Evolutionary conservation across 805 yeast species (phyloP).

Genomic region (Crinitomyces ghanaensis): DNA sequence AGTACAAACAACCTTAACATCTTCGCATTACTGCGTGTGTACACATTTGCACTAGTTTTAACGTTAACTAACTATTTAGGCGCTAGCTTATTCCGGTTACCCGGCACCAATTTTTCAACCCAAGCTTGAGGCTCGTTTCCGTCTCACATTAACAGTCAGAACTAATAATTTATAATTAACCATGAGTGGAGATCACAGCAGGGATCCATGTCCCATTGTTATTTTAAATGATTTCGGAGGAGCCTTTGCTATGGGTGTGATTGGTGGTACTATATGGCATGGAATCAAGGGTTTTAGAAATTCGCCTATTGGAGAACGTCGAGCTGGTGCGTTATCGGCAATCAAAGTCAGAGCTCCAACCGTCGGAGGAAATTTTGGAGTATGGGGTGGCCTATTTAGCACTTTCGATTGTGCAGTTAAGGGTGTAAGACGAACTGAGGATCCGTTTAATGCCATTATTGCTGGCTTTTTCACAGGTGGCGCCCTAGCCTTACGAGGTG

Average conservation of each 20-base stretch:
- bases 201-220: conserved; percentile 98
- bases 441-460: conserved; percentile 95
- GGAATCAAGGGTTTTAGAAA: conserved; percentile 98
- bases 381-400: conserved; percentile 98
- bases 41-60: too few species aligned
- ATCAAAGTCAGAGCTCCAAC: conserved; percentile 96
- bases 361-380: conserved; percentile 97
- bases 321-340: conserved; percentile 79
- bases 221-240: conserved; percentile 97
- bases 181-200: conserved; percentile 85
- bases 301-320: conserved; percentile 91
- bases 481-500: conserved; percentile 95
- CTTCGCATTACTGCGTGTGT: too few species aligned
- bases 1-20: too few species aligned
- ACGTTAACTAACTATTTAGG: too few species aligned
- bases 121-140: too few species aligned
- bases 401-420: conserved; percentile 93
- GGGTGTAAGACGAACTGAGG: conserved; percentile 94
- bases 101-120: too few species aligned
- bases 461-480: conserved; percentile 99
- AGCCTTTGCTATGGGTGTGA: conserved; percentile 97
- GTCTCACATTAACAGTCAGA: neutral
- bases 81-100: too few species aligned
- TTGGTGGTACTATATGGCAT: conserved; percentile 98
- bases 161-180: neutral